Conservation (phyloP, 805 yeast species). For the Monosporozyma solicola region DNA sequence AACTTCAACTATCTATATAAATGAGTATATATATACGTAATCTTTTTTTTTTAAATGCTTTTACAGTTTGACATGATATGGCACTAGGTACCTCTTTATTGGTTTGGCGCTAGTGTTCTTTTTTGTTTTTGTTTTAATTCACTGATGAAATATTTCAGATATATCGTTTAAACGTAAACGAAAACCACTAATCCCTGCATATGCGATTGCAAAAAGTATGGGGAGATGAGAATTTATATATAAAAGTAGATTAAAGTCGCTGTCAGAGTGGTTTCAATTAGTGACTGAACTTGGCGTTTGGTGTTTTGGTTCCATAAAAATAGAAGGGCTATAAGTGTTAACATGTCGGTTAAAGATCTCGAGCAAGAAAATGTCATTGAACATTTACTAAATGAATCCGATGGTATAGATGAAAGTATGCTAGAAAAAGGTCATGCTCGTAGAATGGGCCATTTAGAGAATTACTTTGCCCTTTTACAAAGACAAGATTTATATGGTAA, state of each 20-base stretch:
- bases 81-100: neutral
- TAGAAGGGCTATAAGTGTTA: neutral
- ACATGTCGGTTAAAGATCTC: neutral
- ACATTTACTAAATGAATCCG: neutral
- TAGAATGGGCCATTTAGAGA: constrained; percentile 23
- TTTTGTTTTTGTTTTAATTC: neutral
- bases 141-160: neutral
- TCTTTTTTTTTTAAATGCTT: neutral
- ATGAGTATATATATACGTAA: too few species aligned
- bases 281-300: too few species aligned
- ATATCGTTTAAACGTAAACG: neutral
- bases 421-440: constrained; percentile 21
- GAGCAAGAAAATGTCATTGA: neutral
- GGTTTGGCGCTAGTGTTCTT: neutral
- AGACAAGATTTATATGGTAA: constrained; percentile 21
- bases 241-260: neutral
- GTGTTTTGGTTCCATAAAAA: neutral
- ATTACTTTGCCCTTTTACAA: constrained; percentile 18
- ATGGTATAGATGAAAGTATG: neutral
- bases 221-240: neutral
- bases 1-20: neutral
- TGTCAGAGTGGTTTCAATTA: too few species aligned
- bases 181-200: neutral
- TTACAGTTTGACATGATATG: neutral
- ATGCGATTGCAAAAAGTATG: neutral